These are phyloP conservation scores for Senna siamea DNA, from an alignment of 306 rosid genomes.

Conservation along the genomic window DNA sequence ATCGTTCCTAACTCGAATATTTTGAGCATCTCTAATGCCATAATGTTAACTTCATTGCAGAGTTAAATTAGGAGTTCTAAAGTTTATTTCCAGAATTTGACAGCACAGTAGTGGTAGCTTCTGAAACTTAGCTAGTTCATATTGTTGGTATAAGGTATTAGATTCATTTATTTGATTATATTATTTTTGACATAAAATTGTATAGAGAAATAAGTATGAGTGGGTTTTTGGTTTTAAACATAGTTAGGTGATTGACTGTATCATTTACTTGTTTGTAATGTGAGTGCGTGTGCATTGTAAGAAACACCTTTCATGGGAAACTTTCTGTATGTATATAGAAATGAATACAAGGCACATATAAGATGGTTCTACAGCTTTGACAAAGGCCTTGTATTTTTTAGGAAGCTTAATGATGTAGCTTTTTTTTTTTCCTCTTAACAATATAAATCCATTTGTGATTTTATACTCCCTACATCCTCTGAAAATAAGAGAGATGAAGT, in stretches of 20 bases:
- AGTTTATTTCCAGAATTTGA: slow-evolving; percentile 34
- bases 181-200: background rate
- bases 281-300: slow-evolving; percentile 36
- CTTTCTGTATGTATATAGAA: too few species aligned
- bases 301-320: too few species aligned
- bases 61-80: slow-evolving; percentile 41
- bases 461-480: too few species aligned
- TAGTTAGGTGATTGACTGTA: slow-evolving; percentile 17
- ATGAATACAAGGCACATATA: too few species aligned
- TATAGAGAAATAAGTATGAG: slow-evolving; percentile 33
- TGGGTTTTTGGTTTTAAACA: slow-evolving; percentile 37
- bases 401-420: too few species aligned
- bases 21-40: slow-evolving; percentile 15
- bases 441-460: too few species aligned
- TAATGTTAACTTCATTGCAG: slow-evolving; percentile 45
- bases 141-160: slow-evolving; percentile 17
- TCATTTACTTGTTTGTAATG: slow-evolving; percentile 32
- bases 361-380: too few species aligned
- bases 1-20: background rate
- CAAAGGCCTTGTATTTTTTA: too few species aligned
- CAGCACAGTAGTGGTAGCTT: slow-evolving; percentile 36
- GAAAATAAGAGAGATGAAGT: too few species aligned
- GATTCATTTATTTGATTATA: slow-evolving; percentile 36
- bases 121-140: slow-evolving; percentile 38
- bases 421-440: too few species aligned